A percentile compares a stretch with the other conserved stretches of the same genome.
These are phyloP conservation scores for Penicillium tannophilum DNA, from an alignment of 495 filamentous ascomycete genomes.

Conservation along the genomic window DNA sequence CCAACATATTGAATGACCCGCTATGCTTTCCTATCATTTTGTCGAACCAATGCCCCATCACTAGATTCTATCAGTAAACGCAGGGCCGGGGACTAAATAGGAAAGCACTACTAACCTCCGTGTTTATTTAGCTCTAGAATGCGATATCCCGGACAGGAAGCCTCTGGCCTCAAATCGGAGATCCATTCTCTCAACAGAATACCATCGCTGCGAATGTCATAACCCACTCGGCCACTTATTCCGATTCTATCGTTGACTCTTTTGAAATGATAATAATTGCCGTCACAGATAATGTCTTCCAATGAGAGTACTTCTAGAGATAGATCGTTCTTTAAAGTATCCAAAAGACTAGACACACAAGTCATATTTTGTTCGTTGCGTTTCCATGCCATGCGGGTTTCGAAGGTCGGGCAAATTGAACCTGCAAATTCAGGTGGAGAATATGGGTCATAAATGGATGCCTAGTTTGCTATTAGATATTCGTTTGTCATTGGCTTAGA, in stretches of 20 bases:
- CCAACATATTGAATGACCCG: constrained; percentile 14
- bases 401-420: background rate
- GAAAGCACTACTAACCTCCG: constrained; percentile 15
- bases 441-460: background rate
- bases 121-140: constrained; percentile 12
- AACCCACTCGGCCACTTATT: constrained; percentile 14
- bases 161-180: constrained; percentile 14
- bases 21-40: constrained; percentile 21
- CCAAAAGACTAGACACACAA: constrained; percentile 17
- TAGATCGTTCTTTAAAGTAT: constrained; percentile 17
- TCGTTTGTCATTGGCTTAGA: background rate
- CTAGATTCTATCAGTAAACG: constrained; percentile 16
- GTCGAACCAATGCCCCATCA: constrained; percentile 20
- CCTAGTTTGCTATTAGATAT: background rate
- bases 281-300: constrained; percentile 21
- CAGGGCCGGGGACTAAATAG: constrained; percentile 10
- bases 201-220: constrained; percentile 14
- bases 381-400: background rate
- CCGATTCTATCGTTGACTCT: constrained; percentile 1
- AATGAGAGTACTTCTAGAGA: constrained; percentile 17
- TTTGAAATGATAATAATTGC: constrained; percentile 21
- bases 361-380: constrained; percentile 1
- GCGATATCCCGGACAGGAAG: constrained; percentile 10
- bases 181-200: constrained; percentile 19
- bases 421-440: background rate